phyloP scores from a whole-genome alignment of 106 monocot genomes.

The Allium fistulosum region DNA sequence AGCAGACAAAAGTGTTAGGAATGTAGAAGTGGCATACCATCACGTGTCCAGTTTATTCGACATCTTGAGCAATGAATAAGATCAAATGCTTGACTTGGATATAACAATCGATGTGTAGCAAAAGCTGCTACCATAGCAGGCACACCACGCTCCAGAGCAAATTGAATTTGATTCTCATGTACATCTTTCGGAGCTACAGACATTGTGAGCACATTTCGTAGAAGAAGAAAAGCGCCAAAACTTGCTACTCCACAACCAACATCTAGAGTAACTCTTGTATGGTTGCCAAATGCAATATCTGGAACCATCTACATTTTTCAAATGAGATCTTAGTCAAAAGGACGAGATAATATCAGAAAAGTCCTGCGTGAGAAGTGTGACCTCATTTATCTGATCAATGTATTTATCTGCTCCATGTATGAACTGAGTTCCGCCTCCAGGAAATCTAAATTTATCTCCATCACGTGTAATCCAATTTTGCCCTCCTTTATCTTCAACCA shows the following conservation, averaged over 20 bases:
- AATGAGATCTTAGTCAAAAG: no score
- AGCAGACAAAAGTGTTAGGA: neutral
- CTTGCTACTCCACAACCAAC: slow-evolving; percentile 96
- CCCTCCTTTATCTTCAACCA: slow-evolving; percentile 95
- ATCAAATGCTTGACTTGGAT: slow-evolving; percentile 97
- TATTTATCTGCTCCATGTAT: slow-evolving; percentile 93
- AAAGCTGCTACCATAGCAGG: slow-evolving; percentile 93
- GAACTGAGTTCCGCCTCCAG: slow-evolving; percentile 96
- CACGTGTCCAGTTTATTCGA: slow-evolving; percentile 86
- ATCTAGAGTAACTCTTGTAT: slow-evolving; percentile 85
- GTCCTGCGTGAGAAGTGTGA: slow-evolving; percentile 10
- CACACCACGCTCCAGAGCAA: slow-evolving; percentile 97
- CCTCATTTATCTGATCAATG: slow-evolving; percentile 78
- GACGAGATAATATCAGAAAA: neutral
- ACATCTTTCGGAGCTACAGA: slow-evolving; percentile 99
- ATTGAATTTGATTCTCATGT: slow-evolving; percentile 97
- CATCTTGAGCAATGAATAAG: slow-evolving; percentile 97
- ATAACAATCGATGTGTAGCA: slow-evolving; percentile 78
- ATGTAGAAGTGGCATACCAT: slow-evolving; percentile 44
- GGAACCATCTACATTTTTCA: slow-evolving; percentile 75
- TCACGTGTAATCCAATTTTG: slow-evolving; percentile 91
- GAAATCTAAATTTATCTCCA: slow-evolving; percentile 86
- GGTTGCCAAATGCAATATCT: slow-evolving; percentile 73
- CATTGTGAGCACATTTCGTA: slow-evolving; percentile 69
- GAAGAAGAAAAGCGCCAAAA: slow-evolving; percentile 90